Conservation (phyloP, 208 protist species). For the Acanthamoeba quina region DNA sequence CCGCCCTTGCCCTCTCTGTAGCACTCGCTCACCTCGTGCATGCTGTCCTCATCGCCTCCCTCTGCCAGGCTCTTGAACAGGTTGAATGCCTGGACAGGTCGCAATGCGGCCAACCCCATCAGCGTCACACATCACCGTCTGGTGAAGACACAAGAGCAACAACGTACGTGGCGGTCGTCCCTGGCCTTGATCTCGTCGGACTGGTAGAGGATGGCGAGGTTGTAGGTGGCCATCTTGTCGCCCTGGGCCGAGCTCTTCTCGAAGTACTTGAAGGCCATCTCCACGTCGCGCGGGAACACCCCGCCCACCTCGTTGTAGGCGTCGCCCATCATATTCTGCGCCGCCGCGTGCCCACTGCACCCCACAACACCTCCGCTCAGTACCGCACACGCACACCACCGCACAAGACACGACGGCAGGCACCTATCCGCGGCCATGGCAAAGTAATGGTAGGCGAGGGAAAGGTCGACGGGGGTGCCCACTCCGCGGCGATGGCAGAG, state of each 20-base stretch:
- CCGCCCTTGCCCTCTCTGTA: not conserved
- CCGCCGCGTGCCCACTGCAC: not conserved
- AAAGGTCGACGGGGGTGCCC: not conserved
- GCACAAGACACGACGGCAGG: not conserved
- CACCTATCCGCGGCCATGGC: not conserved
- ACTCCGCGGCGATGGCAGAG: not conserved
- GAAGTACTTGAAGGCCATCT: conserved; percentile 36
- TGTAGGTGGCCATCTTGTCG: conserved; percentile 24
- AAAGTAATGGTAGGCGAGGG: not conserved
- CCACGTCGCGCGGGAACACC: not conserved
- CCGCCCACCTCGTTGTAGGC: conserved; percentile 7
- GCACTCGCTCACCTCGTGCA: not conserved
- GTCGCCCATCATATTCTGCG: conserved; percentile 25
- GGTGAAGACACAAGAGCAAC: not conserved
- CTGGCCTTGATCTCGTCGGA: conserved; percentile 15
- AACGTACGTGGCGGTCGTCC: conserved; percentile 5
- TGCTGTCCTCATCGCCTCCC: not conserved
- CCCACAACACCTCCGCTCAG: too few relatives aligned
- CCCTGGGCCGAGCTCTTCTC: not conserved
- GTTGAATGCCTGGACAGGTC: not conserved
- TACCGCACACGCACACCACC: not conserved
- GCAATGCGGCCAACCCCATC: too few relatives aligned
- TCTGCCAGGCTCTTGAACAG: conserved; percentile 25
- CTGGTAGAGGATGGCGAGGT: conserved; percentile 44
- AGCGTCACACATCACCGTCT: too few relatives aligned